phyloP scores from a whole-genome alignment of 2,329 filamentous ascomycete species.

The Cadophora malorum region DNA sequence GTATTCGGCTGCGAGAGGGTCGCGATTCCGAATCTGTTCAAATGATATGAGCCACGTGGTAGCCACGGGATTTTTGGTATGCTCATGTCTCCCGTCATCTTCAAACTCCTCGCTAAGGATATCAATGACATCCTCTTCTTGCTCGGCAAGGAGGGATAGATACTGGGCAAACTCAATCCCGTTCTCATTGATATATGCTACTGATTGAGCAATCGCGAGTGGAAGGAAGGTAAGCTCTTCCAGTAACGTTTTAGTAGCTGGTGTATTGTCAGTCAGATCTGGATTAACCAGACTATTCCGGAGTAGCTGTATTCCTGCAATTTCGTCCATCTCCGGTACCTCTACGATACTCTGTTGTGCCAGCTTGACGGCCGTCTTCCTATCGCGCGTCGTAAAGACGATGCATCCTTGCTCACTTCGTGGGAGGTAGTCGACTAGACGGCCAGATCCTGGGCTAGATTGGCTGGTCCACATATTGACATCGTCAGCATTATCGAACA shows the following conservation, averaged over 20 bases:
- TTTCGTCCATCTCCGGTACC: constrained; percentile 43
- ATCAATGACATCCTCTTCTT: constrained; percentile 43
- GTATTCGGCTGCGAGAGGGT: constrained; percentile 45
- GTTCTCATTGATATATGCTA: constrained; percentile 45
- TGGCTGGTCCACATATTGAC: constrained; percentile 37
- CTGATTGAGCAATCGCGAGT: constrained; percentile 49
- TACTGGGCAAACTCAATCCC: constrained; percentile 44
- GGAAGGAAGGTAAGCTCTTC: constrained; percentile 49
- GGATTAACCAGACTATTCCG: constrained; percentile 36
- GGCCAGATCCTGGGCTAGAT: constrained; percentile 19
- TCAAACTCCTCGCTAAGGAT: constrained; percentile 47
- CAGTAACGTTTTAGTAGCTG: constrained; percentile 38
- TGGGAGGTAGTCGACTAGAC: constrained; percentile 46
- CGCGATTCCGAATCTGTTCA: constrained; percentile 44
- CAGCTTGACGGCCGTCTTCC: constrained; percentile 43
- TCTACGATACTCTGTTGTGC: constrained; percentile 42
- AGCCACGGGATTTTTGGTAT: constrained; percentile 45
- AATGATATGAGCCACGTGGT: constrained; percentile 48
- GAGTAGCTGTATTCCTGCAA: constrained; percentile 43
- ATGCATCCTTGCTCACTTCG: constrained; percentile 44
- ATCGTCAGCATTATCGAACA: constrained; percentile 52
- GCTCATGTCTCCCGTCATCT: constrained; percentile 45
- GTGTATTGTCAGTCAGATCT: constrained; percentile 24
- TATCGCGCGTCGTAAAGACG: constrained; percentile 49
- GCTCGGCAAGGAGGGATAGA: constrained; percentile 44